These are phyloP conservation scores for Wilcoxina mikolae DNA, from an alignment of 495 filamentous ascomycete genomes.

Conservation along the genomic window DNA sequence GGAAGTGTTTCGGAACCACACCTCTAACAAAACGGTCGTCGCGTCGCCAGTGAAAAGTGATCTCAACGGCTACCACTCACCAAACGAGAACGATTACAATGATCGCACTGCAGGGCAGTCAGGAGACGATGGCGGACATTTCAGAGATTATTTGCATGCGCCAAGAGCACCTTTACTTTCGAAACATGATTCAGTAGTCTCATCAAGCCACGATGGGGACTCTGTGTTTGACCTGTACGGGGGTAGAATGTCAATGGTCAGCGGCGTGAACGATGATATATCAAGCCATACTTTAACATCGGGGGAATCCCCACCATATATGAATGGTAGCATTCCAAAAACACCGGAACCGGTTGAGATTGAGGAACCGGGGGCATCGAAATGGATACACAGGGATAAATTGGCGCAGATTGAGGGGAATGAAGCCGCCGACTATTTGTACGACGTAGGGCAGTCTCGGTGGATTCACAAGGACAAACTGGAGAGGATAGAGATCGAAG, in stretches of 20 bases:
- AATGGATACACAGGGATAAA: constrained; percentile 95
- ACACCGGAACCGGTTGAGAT: constrained; percentile 9
- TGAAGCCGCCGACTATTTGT: constrained; percentile 34
- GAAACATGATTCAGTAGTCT: constrained; percentile 24
- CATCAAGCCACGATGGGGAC: constrained; percentile 28
- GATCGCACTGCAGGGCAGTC: constrained; percentile 1
- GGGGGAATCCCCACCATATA: constrained; percentile 17
- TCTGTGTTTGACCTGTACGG: constrained; percentile 28
- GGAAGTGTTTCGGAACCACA: background rate
- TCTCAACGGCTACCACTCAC: background rate
- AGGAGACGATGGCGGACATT: constrained; percentile 15
- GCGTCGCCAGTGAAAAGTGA: constrained; percentile 4
- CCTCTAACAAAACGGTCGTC: background rate
- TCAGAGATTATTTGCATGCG: constrained; percentile 21
- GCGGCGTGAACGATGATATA: constrained; percentile 9
- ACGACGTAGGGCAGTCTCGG: constrained; percentile 43
- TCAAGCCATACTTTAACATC: background rate
- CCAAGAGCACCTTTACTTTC: constrained; percentile 19
- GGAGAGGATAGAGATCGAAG: constrained; percentile 80
- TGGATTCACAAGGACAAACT: constrained; percentile 98
- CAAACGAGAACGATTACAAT: constrained; percentile 15
- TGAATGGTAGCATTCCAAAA: constrained; percentile 11
- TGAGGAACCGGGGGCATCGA: constrained; percentile 41
- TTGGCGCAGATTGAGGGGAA: constrained; percentile 78
- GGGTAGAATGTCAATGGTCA: constrained; percentile 20